phyloP scores from a whole-genome alignment of 2,329 filamentous ascomycete species.

The Acrodontium crateriforme region DNA sequence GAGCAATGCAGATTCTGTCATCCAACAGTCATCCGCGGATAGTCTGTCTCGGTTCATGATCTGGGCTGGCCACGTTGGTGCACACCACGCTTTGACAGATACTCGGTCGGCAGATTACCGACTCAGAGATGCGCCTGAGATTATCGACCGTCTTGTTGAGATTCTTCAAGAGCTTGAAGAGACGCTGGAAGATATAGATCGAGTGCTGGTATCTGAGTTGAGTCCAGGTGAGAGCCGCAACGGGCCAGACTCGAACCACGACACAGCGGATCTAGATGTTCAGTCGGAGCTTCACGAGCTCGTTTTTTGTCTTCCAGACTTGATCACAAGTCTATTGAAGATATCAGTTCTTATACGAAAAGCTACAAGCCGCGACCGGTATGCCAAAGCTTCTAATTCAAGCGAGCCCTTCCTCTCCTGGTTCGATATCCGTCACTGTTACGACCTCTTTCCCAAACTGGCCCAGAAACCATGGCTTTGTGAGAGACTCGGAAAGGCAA shows the following conservation, averaged over 20 bases:
- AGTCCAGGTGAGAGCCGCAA: background rate
- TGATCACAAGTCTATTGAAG: constrained; percentile 15
- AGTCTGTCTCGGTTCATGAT: constrained; percentile 11
- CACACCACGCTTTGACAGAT: constrained; percentile 10
- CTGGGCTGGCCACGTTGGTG: constrained; percentile 21
- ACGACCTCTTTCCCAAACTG: constrained; percentile 13
- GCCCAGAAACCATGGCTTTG: constrained; percentile 10
- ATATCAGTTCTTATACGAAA: constrained; percentile 15
- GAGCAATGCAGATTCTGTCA: too few relatives aligned
- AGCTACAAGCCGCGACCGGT: constrained; percentile 14
- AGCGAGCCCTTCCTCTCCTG: constrained; percentile 6
- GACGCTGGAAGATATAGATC: constrained; percentile 1
- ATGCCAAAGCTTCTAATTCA: constrained; percentile 9
- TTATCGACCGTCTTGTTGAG: constrained; percentile 10
- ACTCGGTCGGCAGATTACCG: constrained; percentile 14
- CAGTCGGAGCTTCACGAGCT: constrained; percentile 12
- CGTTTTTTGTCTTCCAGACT: constrained; percentile 8
- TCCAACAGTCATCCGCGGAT: too few relatives aligned
- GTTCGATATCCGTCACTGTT: constrained; percentile 14
- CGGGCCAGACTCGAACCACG: constrained; percentile 1
- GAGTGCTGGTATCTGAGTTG: background rate
- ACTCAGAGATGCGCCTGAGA: constrained; percentile 13
- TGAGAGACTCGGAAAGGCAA: constrained; percentile 13
- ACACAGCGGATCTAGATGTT: constrained; percentile 1
- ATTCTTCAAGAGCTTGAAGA: constrained; percentile 13